Conservation (phyloP, 208 protist species). For the Trypanosoma mega region DNA sequence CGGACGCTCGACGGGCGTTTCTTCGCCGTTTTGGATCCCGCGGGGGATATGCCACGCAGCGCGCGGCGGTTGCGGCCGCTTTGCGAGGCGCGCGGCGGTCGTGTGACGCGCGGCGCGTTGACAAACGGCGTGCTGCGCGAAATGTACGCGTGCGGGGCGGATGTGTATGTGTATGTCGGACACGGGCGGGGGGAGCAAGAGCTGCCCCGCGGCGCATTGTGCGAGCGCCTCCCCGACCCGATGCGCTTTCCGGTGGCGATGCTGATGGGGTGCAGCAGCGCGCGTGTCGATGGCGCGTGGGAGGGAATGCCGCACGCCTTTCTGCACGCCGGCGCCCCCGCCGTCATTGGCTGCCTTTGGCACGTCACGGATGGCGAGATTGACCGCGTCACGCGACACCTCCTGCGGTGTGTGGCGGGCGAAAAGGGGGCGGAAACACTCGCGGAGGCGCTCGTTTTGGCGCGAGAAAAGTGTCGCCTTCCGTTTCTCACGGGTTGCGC, state of each 20-base stretch:
- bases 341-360: slow-evolving; percentile 69
- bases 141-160: slow-evolving; percentile 21
- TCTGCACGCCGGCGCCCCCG: slow-evolving; percentile 60
- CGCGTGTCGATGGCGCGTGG: slow-evolving; percentile 43
- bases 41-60: slow-evolving; percentile 36
- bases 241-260: slow-evolving; percentile 27
- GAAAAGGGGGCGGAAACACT: slow-evolving; percentile 14
- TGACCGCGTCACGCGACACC: slow-evolving; percentile 55
- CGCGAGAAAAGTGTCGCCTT: slow-evolving; percentile 45
- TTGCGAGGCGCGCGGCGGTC: slow-evolving; percentile 24
- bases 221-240: slow-evolving; percentile 43
- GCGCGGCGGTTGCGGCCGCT: slow-evolving; percentile 24
- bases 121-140: slow-evolving; percentile 22
- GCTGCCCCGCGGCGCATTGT: slow-evolving; percentile 36
- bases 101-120: slow-evolving; percentile 17
- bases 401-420: slow-evolving; percentile 27
- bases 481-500: slow-evolving; percentile 56
- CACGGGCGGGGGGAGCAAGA: slow-evolving; percentile 62
- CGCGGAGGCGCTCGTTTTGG: slow-evolving; percentile 50
- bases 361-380: slow-evolving; percentile 82
- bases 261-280: slow-evolving; percentile 87
- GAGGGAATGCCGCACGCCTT: slow-evolving; percentile 72
- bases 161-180: slow-evolving; percentile 65
- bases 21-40: slow-evolving; percentile 23
- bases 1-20: too few relatives aligned